Evolutionary conservation across 495 filamentous ascomycete species (phyloP).

Genomic region (Annulohypoxylon bovei): DNA sequence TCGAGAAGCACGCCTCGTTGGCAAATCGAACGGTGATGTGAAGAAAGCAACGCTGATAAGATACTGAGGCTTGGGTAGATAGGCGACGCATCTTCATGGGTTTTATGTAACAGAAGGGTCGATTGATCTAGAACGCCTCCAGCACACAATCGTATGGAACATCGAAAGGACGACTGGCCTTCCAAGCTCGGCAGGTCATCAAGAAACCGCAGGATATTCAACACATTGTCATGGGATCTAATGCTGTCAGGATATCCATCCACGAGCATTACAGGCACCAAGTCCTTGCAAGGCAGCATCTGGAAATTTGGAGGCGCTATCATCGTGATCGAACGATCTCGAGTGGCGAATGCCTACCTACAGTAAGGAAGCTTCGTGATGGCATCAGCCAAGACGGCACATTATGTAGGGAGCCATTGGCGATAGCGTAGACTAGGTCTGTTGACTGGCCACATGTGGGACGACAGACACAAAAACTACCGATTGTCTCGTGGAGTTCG

Average conservation of each 20-base stretch:
- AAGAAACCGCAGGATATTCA: neutral
- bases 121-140: conserved; percentile 9
- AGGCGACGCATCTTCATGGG: neutral
- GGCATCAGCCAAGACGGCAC: conserved; percentile 1
- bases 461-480: neutral
- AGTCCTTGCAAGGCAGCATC: neutral
- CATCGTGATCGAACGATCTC: neutral
- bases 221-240: neutral
- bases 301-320: neutral
- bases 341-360: neutral
- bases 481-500: neutral
- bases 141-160: neutral
- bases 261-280: neutral
- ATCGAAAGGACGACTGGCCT: neutral
- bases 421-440: neutral
- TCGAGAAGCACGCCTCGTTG: neutral
- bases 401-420: neutral
- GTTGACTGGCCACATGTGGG: neutral
- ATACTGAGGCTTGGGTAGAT: neutral
- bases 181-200: conserved; percentile 1
- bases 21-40: neutral
- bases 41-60: neutral
- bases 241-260: conserved; percentile 8
- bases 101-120: neutral
- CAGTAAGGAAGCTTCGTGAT: neutral